Conservation (phyloP, 2,329 filamentous ascomycete species). For the Bretziella fagacearum region DNA sequence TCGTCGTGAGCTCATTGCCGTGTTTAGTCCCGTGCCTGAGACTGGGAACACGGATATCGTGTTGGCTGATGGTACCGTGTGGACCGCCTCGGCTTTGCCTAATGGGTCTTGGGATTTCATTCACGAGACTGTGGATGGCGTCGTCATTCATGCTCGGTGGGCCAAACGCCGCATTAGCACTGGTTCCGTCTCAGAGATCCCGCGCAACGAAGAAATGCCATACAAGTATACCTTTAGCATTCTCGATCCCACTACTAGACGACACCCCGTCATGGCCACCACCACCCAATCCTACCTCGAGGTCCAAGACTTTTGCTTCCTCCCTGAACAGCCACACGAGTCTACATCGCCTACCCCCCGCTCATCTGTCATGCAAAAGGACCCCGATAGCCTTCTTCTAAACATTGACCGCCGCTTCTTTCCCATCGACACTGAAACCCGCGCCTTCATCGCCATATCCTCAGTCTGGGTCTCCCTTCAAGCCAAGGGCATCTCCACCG, state of each 20-base stretch:
- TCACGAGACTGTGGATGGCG: slow-evolving; percentile 20
- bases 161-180: slow-evolving; percentile 6
- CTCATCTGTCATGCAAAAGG: slow-evolving; percentile 4
- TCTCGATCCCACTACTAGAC: slow-evolving; percentile 48
- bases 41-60: slow-evolving; percentile 47
- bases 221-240: slow-evolving; percentile 60
- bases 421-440: slow-evolving; percentile 17
- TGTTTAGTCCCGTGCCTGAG: slow-evolving; percentile 40
- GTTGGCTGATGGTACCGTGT: slow-evolving; percentile 44
- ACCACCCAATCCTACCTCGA: slow-evolving; percentile 48
- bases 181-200: slow-evolving; percentile 18
- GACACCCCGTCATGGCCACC: slow-evolving; percentile 58
- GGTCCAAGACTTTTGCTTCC: slow-evolving; percentile 36
- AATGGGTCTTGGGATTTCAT: slow-evolving; percentile 51
- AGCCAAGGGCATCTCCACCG: slow-evolving; percentile 15
- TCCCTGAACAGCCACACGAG: slow-evolving; percentile 5
- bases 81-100: slow-evolving; percentile 34
- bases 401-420: slow-evolving; percentile 13
- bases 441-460: slow-evolving; percentile 17
- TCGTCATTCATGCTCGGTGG: slow-evolving; percentile 9
- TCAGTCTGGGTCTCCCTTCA: slow-evolving; percentile 18
- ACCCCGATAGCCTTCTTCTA: neutral
- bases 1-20: slow-evolving; percentile 41
- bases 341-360: neutral
- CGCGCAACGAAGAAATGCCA: slow-evolving; percentile 15